phyloP scores from a whole-genome alignment of 176 grass and related monocot genomes.

The sorghum (Sorghum bicolor) region Sorghum_bicolor_NCBIv3 NC_012876.2:64805501-64806000 shows the following conservation, averaged over 20 bases:
- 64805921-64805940: background rate
- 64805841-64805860: conserved; percentile 35
- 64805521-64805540: background rate
- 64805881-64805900: background rate
- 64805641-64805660: conserved; percentile 73
- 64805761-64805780: conserved; percentile 7
- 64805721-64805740: conserved; percentile 17
- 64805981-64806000: conserved; percentile 78
- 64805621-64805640: conserved; percentile 65
- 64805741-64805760: conserved; percentile 11
- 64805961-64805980: conserved; percentile 70
- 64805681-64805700: conserved; percentile 85
- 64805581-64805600: background rate
- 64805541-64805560: background rate
- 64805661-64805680: conserved; percentile 98
- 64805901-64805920: background rate
- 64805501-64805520: conserved; percentile 65
- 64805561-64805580: background rate
- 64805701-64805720: conserved; percentile 48
- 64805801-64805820: conserved; percentile 74
- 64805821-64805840: conserved; percentile 73
- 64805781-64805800: conserved; percentile 55
- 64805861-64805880: background rate
- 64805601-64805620: conserved; percentile 51
- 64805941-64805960: background rate